These are phyloP conservation scores for Salix suchowensis DNA, from an alignment of 345 rosid species.

Conservation along the genomic window DNA sequence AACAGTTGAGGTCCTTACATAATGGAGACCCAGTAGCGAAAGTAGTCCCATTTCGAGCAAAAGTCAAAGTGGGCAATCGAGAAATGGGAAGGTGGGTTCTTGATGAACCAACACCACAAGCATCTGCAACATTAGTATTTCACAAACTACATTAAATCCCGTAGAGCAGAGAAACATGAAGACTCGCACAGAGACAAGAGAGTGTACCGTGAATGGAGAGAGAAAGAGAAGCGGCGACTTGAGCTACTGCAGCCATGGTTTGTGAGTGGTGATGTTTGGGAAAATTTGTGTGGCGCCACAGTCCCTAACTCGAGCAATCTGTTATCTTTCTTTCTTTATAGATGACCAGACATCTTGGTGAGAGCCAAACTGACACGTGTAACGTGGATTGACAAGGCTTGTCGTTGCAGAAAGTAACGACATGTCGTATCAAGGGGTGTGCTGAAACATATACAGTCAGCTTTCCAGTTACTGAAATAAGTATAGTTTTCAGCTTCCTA, in stretches of 20 bases:
- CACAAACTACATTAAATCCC: neutral
- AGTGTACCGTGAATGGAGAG: conserved; percentile 43
- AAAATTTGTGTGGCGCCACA: conserved; percentile 1
- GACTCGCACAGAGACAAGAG: neutral
- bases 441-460: too few species aligned
- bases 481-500: too few species aligned
- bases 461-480: too few species aligned
- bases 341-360: conserved; percentile 2
- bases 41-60: conserved; percentile 26
- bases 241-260: conserved; percentile 32
- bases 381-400: neutral
- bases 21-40: conserved; percentile 68
- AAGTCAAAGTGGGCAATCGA: conserved; percentile 31
- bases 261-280: neutral
- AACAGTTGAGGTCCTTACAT: conserved; percentile 24
- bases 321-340: neutral
- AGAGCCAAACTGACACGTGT: conserved; percentile 8
- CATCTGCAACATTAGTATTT: conserved; percentile 33
- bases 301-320: neutral
- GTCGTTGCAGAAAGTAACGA: neutral
- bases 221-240: conserved; percentile 50
- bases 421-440: neutral
- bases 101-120: conserved; percentile 22
- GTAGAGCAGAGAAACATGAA: neutral
- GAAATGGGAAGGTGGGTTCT: conserved; percentile 17